Evolutionary conservation across 495 filamentous ascomycete genomes (phyloP).

Genomic region (Penicillium malachiteum): DNA sequence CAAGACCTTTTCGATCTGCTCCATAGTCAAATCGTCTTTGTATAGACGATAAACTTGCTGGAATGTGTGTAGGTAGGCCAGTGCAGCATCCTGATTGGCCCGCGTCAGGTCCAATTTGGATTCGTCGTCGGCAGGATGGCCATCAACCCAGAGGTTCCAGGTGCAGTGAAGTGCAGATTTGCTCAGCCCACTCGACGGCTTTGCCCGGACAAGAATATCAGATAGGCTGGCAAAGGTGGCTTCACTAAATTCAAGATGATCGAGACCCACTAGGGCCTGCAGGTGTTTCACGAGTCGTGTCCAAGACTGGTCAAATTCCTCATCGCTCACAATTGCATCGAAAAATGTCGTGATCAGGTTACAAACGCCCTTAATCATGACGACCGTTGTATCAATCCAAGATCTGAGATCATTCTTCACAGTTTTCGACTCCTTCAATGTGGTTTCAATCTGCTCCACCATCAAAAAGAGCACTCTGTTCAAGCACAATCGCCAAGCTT

Average conservation of each 20-base stretch:
- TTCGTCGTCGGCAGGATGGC: conserved; percentile 54
- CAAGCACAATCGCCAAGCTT: conserved; percentile 82
- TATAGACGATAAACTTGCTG: conserved; percentile 81
- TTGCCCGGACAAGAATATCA: conserved; percentile 61
- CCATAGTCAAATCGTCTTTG: conserved; percentile 57
- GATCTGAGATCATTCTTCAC: conserved; percentile 36
- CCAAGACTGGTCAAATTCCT: conserved; percentile 64
- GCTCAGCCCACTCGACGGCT: conserved; percentile 46
- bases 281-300: conserved; percentile 66
- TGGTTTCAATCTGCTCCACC: conserved; percentile 50
- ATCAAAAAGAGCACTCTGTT: conserved; percentile 76
- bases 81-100: conserved; percentile 71
- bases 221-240: conserved; percentile 68
- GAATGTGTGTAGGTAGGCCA: conserved; percentile 75
- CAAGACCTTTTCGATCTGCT: conserved; percentile 56
- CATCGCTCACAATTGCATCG: conserved; percentile 55
- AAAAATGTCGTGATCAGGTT: conserved; percentile 68
- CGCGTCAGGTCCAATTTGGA: conserved; percentile 43
- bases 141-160: conserved; percentile 72
- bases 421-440: conserved; percentile 17
- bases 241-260: conserved; percentile 66
- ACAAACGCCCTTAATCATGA: conserved; percentile 69
- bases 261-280: conserved; percentile 55
- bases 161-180: conserved; percentile 57
- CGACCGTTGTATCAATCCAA: conserved; percentile 77